These are phyloP conservation scores for Acidomyces sp. DNA, from an alignment of 495 filamentous ascomycete species.

Conservation along the genomic window DNA sequence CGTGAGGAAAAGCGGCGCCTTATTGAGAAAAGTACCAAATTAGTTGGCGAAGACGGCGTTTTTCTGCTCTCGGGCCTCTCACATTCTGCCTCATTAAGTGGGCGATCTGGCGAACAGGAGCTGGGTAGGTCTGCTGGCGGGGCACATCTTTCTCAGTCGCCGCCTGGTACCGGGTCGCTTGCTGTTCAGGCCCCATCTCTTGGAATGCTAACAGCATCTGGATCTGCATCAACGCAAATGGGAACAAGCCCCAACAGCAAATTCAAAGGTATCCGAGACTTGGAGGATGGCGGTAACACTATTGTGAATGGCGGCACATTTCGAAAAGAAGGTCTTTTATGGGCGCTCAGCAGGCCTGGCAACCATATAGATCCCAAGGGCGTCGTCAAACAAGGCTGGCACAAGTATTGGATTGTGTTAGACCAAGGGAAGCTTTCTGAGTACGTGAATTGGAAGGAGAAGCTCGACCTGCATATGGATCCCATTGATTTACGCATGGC, in stretches of 20 bases:
- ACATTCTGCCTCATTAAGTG: constrained; percentile 3
- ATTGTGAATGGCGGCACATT: constrained; percentile 39
- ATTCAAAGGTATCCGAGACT: constrained; percentile 78
- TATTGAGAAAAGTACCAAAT: constrained; percentile 76
- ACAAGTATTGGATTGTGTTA: constrained; percentile 99
- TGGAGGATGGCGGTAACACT: constrained; percentile 50
- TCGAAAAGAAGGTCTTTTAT: constrained; percentile 83
- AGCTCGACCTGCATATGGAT: constrained; percentile 91
- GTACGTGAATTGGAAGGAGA: constrained; percentile 99
- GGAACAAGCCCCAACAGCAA: constrained; percentile 39
- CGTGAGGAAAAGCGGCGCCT: constrained; percentile 82
- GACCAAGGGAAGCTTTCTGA: constrained; percentile 94
- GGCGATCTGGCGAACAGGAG: constrained; percentile 9
- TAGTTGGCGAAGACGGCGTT: constrained; percentile 13
- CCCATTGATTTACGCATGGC: constrained; percentile 95
- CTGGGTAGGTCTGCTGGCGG: background rate
- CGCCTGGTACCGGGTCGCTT: constrained; percentile 8
- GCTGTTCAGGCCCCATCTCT: constrained; percentile 8
- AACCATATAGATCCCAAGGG: constrained; percentile 91
- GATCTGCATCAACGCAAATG: background rate
- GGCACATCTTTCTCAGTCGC: constrained; percentile 11
- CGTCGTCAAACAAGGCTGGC: constrained; percentile 94
- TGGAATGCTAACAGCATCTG: constrained; percentile 5
- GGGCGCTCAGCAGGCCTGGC: constrained; percentile 85
- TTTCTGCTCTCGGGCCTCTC: constrained; percentile 7